Percentiles rank a stretch among this genome's conserved stretches.
Evolutionary conservation across 2,329 filamentous ascomycete species (phyloP).

Genomic region (Fusarium drepaniforme): DNA sequence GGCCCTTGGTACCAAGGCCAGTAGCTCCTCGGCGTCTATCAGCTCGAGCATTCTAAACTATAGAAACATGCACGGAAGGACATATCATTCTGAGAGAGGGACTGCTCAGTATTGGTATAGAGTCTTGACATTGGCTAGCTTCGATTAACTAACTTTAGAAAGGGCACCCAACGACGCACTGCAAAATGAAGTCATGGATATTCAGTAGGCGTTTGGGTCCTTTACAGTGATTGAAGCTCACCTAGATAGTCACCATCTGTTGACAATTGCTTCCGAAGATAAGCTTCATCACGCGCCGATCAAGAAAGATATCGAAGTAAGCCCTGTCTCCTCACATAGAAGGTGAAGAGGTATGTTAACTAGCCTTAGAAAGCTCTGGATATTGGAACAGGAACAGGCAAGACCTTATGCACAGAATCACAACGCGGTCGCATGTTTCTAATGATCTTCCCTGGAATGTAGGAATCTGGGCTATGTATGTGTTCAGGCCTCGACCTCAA

Average conservation of each 20-base stretch:
- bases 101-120: neutral
- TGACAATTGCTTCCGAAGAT: neutral
- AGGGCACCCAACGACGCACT: slow-evolving; percentile 14
- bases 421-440: neutral
- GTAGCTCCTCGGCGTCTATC: neutral
- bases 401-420: no score
- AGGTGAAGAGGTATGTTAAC: neutral
- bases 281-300: slow-evolving; percentile 8
- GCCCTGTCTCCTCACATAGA: no score
- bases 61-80: neutral
- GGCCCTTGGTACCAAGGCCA: neutral
- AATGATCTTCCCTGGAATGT: neutral
- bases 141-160: neutral
- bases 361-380: neutral
- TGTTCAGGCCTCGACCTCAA: neutral
- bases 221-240: neutral
- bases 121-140: neutral
- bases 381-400: slow-evolving; percentile 16
- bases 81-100: neutral
- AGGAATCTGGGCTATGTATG: slow-evolving; percentile 58
- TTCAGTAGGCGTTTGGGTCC: neutral
- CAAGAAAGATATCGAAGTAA: slow-evolving; percentile 6
- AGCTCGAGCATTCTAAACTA: neutral
- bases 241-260: neutral
- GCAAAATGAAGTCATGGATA: slow-evolving; percentile 10